Percentiles rank a stretch among this genome's conserved stretches.
Conservation (phyloP, 371 early-diverging fungal genomes). For the Rhizomucor miehei region DNA sequence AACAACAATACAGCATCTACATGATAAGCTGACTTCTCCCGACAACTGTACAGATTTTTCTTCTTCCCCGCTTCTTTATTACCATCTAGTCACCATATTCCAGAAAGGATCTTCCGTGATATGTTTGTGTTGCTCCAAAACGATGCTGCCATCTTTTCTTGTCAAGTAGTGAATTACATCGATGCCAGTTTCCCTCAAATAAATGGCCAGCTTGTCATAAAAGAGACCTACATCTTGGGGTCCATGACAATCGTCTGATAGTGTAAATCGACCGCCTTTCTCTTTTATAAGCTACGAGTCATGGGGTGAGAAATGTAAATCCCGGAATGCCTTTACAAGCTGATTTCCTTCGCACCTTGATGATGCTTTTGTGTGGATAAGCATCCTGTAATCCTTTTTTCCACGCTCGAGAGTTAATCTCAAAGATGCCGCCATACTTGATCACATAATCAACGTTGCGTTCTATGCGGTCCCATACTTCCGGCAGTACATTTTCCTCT, state of each 20-base stretch:
- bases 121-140: constrained; percentile 25
- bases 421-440: constrained; percentile 84
- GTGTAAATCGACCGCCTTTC: constrained; percentile 71
- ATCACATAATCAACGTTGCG: constrained; percentile 84
- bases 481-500: constrained; percentile 18
- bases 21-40: not conserved
- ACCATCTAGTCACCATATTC: constrained; percentile 30
- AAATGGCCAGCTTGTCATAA: constrained; percentile 61
- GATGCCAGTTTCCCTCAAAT: constrained; percentile 51
- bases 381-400: constrained; percentile 85
- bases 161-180: constrained; percentile 43
- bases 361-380: constrained; percentile 82
- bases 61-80: not conserved
- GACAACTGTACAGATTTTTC: not conserved
- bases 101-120: constrained; percentile 38
- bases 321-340: not conserved
- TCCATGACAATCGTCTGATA: constrained; percentile 93
- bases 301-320: not conserved
- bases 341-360: constrained; percentile 50
- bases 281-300: constrained; percentile 53
- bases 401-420: constrained; percentile 91
- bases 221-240: constrained; percentile 83
- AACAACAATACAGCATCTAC: not conserved
- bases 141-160: constrained; percentile 13
- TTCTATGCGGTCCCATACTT: constrained; percentile 61